Conservation (phyloP, 1,139 yeast genomes). For the Hyphopichia khmerensis region DNA sequence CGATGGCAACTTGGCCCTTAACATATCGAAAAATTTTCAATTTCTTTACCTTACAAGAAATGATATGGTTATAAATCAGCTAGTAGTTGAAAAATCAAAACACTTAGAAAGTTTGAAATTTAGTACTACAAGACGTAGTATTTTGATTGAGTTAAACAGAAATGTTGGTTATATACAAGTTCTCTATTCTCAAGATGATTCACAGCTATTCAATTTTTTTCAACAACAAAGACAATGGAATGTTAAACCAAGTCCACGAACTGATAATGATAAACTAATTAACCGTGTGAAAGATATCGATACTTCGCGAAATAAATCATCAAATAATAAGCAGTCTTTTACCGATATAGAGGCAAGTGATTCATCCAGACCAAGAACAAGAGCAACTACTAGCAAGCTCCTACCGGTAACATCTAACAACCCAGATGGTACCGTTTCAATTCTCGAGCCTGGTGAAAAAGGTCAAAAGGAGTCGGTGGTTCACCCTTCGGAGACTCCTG, state of each 20-base stretch:
- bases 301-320: not conserved
- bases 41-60: constrained; percentile 7
- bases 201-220: constrained; percentile 8
- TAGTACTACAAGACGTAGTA: constrained; percentile 7
- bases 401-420: constrained; percentile 1
- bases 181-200: constrained; percentile 9
- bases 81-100: constrained; percentile 5
- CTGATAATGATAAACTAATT: constrained; percentile 8
- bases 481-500: constrained; percentile 17
- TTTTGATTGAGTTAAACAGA: constrained; percentile 9
- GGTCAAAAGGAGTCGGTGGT: constrained; percentile 1
- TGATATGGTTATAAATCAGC: constrained; percentile 4
- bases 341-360: not conserved
- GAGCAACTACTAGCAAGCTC: constrained; percentile 1
- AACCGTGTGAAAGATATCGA: constrained; percentile 5
- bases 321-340: not conserved
- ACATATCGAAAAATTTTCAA: constrained; percentile 3
- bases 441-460: not conserved
- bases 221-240: constrained; percentile 7
- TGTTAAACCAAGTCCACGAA: constrained; percentile 5
- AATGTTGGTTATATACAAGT: constrained; percentile 11
- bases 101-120: constrained; percentile 8
- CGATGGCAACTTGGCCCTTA: constrained; percentile 2
- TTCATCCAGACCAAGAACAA: constrained; percentile 1
- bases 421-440: constrained; percentile 2